Evolutionary conservation across 2,329 filamentous ascomycete genomes (phyloP), one percentile per base, ranked within the genome.

Genomic region (Penicillium frequentans): DNA sequence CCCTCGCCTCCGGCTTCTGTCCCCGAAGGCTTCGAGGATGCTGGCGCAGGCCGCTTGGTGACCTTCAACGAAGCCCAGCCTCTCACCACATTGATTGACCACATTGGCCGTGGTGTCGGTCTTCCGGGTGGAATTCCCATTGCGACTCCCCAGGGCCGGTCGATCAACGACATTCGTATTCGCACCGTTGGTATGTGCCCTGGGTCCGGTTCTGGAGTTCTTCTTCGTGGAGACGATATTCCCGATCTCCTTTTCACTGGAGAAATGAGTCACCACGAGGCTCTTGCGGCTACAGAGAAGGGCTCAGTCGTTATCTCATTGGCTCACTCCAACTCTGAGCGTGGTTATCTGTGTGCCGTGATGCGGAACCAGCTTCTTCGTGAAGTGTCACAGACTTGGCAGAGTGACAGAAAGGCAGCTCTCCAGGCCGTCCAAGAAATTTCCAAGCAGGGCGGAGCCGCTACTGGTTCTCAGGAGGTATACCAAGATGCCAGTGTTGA

Each of bases 301-400:
- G 93, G 93, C 1, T 88, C 88, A 61, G 89, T 86, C 54, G 90
- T 98, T 1, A 84, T 98, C 51, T 89, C 88, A 42, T 82, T 96
- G 48, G 96, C 96, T 68, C 95, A 99, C 73, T 93, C 90, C 66
- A 98, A 98, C 74, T 95, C 90, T 0, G 95, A 99, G 79, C 81
- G 95, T 35, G 88, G 86, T 0, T 99, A 93, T 70, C 75, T 99
- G 67, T 82, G 82, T 57, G 82, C 87, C 57, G 85, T 90, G 47
- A 82, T 99, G 77, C 82, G 83, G 66, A 79, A 80, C 19, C 85
- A 86, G 72, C 76, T 97, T 66, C 79, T 86, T 65, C 78, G 79
- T 39, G 75, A 79, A 58, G 74, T 96, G 33, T 77, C 75, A 52
- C 75, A 79, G 49, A 82, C 84, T 62, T 87, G 86, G 85, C 70